Conservation (phyloP, 2,329 filamentous ascomycete genomes). For the Moelleriella libera region DNA sequence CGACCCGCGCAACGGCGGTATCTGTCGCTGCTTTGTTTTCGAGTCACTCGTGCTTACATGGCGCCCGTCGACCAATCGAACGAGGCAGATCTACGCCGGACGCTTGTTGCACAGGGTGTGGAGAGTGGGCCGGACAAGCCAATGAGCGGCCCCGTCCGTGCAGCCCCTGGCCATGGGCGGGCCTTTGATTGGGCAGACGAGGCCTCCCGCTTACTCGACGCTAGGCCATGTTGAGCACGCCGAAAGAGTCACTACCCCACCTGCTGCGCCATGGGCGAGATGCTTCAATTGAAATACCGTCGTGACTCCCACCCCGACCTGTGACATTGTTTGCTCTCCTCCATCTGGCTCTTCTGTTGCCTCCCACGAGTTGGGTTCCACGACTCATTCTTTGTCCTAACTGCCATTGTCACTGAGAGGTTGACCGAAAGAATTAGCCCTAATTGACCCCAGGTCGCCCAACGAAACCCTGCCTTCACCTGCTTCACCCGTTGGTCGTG, state of each 20-base stretch:
- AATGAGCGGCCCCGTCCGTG: slow-evolving; percentile 10
- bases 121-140: slow-evolving; percentile 6
- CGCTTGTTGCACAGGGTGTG: slow-evolving; percentile 12
- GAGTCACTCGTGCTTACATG: not conserved
- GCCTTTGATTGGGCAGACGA: slow-evolving; percentile 14
- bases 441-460: too few relatives aligned
- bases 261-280: slow-evolving; percentile 16
- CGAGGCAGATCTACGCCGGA: slow-evolving; percentile 18
- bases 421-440: too few relatives aligned
- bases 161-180: slow-evolving; percentile 2
- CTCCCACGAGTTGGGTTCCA: too few relatives aligned
- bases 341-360: not conserved
- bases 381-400: too few relatives aligned
- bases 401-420: too few relatives aligned
- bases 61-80: slow-evolving; percentile 17
- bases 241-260: slow-evolving; percentile 20
- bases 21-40: slow-evolving; percentile 11
- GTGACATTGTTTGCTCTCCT: not conserved
- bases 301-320: slow-evolving; percentile 15
- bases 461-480: too few relatives aligned
- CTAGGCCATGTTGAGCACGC: slow-evolving; percentile 27
- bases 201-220: slow-evolving; percentile 5
- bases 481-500: too few relatives aligned
- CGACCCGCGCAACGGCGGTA: not conserved
- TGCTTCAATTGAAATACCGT: slow-evolving; percentile 18